Base-by-base conservation (phyloP, 441 rosid genomes). In the Manihot esculenta region DNA sequence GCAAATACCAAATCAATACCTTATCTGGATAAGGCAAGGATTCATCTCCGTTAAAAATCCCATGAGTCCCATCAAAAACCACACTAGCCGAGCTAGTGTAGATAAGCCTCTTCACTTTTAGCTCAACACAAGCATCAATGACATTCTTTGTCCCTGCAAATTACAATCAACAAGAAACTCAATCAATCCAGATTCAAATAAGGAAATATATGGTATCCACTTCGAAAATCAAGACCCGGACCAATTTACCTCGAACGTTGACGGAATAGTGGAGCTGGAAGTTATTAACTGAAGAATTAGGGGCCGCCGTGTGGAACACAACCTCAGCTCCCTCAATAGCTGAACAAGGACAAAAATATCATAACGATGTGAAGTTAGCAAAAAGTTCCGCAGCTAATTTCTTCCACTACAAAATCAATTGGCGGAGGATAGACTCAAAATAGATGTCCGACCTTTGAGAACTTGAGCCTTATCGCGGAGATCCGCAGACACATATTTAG, bases 281-380 rank as follows among this genome's bases (percentile, higher is more conserved):
- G 74, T 78, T 83, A 54, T 94, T 94, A 71, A 90, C 82, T 0
- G 97, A 90, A 7, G 98, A 94, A 88, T 90, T 82, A 10, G 99
- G 98, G 59, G 99, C 98, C 44, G 99, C 99, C 97, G 88, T 90
- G 76, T 92, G 99, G 82, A 88, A 92, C 12, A 94, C 93, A 12
- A 87, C 98, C 70, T 92, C 90, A 20, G 81, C 93, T 64, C 97
- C 99, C 74, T 87, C 76, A 66, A 78, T 80, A 56, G 85, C 97
- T 94, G 78, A 66, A 74, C n/a, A 41, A 64, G 47, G 2, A 33
- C n/a, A 41, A 70, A 21, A 35, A 47, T 21, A 70, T n/a, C 27
- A 24, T 20, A 47, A 65, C 20, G 53, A 54, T 3, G 3, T 26
- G 5, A 2, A 42, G 44, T 35, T 21, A 11, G 21, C 67, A 47